Evolutionary conservation across 495 filamentous ascomycete genomes (phyloP).

Genomic region (Daldinia bambusicola): DNA sequence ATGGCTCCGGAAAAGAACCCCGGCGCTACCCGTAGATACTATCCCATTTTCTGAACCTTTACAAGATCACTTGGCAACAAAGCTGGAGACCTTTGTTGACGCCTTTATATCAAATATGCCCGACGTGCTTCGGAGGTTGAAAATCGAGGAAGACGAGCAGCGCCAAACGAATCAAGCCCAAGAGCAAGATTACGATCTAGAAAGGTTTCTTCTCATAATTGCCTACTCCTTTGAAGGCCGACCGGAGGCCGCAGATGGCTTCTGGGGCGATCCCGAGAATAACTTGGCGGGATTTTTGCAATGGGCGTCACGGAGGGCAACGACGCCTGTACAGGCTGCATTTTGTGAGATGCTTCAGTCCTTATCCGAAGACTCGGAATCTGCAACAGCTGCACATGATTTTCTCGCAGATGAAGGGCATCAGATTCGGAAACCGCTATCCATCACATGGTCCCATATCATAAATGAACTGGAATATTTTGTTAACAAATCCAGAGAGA

Average conservation of each 20-base stretch:
- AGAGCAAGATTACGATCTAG: constrained; percentile 82
- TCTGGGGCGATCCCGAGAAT: constrained; percentile 89
- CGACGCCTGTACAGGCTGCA: constrained; percentile 90
- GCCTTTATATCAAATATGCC: constrained; percentile 94
- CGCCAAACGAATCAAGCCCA: constrained; percentile 74
- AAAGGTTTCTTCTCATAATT: constrained; percentile 91
- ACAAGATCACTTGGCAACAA: constrained; percentile 75
- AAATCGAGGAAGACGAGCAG: constrained; percentile 89
- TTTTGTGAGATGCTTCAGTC: constrained; percentile 95
- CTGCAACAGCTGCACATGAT: constrained; percentile 80
- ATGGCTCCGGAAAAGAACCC: constrained; percentile 80
- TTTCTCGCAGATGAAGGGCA: constrained; percentile 90
- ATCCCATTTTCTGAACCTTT: constrained; percentile 70
- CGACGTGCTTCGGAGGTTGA: constrained; percentile 85
- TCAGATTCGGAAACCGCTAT: constrained; percentile 77
- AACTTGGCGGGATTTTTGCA: constrained; percentile 93
- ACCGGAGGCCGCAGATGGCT: constrained; percentile 81
- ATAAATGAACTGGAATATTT: constrained; percentile 87
- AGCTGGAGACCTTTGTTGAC: constrained; percentile 87
- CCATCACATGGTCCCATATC: constrained; percentile 91
- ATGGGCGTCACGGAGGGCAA: constrained; percentile 92
- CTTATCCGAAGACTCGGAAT: constrained; percentile 80
- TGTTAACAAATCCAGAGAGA: constrained; percentile 72
- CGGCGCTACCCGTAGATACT: constrained; percentile 69
- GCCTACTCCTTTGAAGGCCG: constrained; percentile 89